Evolutionary conservation across 805 yeast species (phyloP).

Genomic region (Candida dendrica): DNA sequence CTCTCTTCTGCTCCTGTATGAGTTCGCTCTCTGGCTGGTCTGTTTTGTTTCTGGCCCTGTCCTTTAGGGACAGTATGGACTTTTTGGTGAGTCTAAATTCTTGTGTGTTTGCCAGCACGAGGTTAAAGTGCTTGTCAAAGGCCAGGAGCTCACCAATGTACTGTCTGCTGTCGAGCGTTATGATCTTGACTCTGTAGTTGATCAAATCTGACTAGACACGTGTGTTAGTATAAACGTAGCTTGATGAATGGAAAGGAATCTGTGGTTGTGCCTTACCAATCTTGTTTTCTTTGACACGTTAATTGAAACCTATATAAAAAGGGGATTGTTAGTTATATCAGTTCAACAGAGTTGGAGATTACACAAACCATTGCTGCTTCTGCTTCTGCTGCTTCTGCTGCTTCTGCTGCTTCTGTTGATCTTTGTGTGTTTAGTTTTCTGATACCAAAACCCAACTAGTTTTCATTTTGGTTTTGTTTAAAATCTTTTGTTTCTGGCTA

Average conservation of each 20-base stretch:
- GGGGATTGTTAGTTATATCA: constrained; percentile 5
- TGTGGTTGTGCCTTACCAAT: constrained; percentile 25
- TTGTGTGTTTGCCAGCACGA: constrained; percentile 77
- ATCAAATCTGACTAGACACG: constrained; percentile 58
- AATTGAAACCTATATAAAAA: constrained; percentile 11
- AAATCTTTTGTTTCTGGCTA: too few relatives aligned
- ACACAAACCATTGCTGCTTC: too few relatives aligned
- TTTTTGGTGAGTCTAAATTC: constrained; percentile 73
- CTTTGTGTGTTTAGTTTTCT: too few relatives aligned
- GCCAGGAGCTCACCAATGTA: constrained; percentile 78
- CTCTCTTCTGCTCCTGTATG: constrained; percentile 59
- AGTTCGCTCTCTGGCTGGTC: constrained; percentile 25
- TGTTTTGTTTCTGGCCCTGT: constrained; percentile 27
- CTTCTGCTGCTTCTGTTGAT: too few relatives aligned
- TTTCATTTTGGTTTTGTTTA: too few relatives aligned
- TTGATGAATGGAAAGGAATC: neutral
- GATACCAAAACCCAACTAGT: too few relatives aligned
- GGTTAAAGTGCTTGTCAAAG: constrained; percentile 83
- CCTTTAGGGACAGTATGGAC: constrained; percentile 30
- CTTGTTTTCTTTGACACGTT: constrained; percentile 34
- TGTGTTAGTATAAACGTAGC: constrained; percentile 20
- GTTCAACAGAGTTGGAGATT: too few relatives aligned
- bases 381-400: too few relatives aligned
- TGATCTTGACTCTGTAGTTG: constrained; percentile 64
- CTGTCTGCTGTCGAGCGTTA: constrained; percentile 70